Evolutionary conservation across 768 basidiomycete genomes (phyloP), one percentile per base, ranked within the genome.

Genomic region (Leccinum longicurvipes): DNA sequence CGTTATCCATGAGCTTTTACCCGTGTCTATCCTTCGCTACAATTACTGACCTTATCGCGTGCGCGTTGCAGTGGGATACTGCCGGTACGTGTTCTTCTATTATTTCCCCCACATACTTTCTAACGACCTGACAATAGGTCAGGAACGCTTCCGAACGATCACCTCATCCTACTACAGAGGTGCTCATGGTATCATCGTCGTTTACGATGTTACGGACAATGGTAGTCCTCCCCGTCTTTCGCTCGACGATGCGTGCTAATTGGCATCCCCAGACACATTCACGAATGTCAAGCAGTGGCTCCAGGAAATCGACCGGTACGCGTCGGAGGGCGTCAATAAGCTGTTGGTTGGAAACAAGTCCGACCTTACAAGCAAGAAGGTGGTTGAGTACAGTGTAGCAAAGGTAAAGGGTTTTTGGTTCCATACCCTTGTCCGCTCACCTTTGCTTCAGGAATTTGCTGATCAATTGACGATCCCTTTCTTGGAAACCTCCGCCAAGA

Each of bases 81-180:
- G 96, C 96, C 67, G 95, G 89, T 88, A 62, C 54, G 79, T 67
- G 53, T 9, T 34, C 32, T 36, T 31, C n/a, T 7, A 24, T 28
- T 0, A 19, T 49, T 27, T 44, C 46, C 44, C 31, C 4, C 27
- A 36, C 34, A 41, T 27, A 7, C 41, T 46, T 45, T 32, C 54
- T 64, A 31, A 64, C 27, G n/a, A 17, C 32, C 27, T 23, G 41
- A 12, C 42, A 53, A 60, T 58, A 91, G 91, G 97, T 36, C 97
- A 99, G 74, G 97, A 99, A 74, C 86, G 95, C 28, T 98, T 98
- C 88, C 85, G 97, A 59, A 98, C 97, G 14, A 99, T 99, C 72
- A 98, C 97, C 7, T 93, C 95, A 3, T 93, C 95, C n/a, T 99
- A 99, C 81, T 99, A 99, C 79, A 85, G 97, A 57, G 97, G 97